Evolutionary conservation across 805 yeast genomes (phyloP), one percentile per base, ranked within the genome.

Genomic region (Ascoidea asiatica): DNA sequence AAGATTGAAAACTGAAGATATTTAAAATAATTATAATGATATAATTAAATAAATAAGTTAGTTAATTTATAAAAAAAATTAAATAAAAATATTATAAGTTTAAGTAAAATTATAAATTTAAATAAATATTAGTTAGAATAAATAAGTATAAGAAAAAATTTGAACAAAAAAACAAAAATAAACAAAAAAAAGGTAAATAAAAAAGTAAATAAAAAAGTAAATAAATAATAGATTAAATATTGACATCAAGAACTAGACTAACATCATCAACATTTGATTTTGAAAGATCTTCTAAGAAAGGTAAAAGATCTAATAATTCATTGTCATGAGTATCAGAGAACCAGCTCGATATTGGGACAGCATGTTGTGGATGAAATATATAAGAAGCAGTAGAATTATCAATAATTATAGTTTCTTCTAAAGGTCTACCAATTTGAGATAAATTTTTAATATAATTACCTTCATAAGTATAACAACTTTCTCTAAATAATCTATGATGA

Each of bases 381-480:
- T 92, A 92, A n/a, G 96, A 86, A 3, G 97, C 95, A 1, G 99
- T 97, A 2, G 97, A 89, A 63, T 92, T 92, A 66, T 92, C 99
- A 51, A 92, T 78, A 52, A 92, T 92, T 46, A 92, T 88, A 39
- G 83, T 68, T 52, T 88, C 95, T 46, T 73, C 65, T 49, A 92
- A 67, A 2, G 96, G 96, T 55, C 99, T 72, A 11, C 99, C 99
- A 53, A 92, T 77, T 61, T 87, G 97, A 5, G 95, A 80, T 52
- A 92, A 69, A 59, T 92, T 90, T 65, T 92, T 92, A 59, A 92
- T 87, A 61, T 85, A 92, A 63, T 87, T 90, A 17, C 97, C 97
- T 58, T 89, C 95, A 62, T 86, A 85, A 60, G 81, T 87, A 61
- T 77, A 87, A 62, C 99, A 92, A 43, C 95, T 79, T 59, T 92